These are phyloP conservation scores for Candida nemodendra DNA, from an alignment of 805 yeast species.

Conservation along the genomic window DNA sequence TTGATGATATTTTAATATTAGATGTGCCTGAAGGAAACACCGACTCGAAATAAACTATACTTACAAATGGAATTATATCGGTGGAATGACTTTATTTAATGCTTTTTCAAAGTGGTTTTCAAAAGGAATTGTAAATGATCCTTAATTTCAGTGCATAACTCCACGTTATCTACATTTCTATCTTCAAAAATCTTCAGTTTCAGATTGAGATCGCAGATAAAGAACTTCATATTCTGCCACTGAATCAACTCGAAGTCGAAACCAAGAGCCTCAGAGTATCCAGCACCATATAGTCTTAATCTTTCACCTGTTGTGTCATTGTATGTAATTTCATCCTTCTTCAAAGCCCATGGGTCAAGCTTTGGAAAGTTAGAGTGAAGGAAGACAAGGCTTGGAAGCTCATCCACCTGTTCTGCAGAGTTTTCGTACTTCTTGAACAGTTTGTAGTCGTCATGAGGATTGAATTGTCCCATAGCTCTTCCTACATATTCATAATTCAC, in stretches of 20 bases:
- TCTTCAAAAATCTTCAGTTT: constrained; percentile 44
- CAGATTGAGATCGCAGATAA: constrained; percentile 51
- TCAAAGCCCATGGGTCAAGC: constrained; percentile 58
- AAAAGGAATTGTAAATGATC: constrained; percentile 43
- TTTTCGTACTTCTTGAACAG: constrained; percentile 28
- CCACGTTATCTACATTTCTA: constrained; percentile 32
- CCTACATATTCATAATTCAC: constrained; percentile 50
- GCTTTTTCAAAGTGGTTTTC: no score
- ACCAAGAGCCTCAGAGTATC: constrained; percentile 49
- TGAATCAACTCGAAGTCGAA: constrained; percentile 58
- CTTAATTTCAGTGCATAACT: constrained; percentile 49
- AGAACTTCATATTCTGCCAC: constrained; percentile 56
- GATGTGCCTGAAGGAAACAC: no score
- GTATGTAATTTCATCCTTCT: constrained; percentile 39
- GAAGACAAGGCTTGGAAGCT: constrained; percentile 42
- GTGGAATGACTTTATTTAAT: no score
- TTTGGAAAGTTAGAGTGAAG: constrained; percentile 70
- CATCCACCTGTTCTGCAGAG: constrained; percentile 15
- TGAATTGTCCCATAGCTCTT: constrained; percentile 74
- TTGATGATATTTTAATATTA: no score
- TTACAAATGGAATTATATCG: no score
- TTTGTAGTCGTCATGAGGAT: constrained; percentile 60
- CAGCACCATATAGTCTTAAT: constrained; percentile 58
- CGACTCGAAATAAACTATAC: no score
- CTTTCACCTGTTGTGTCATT: constrained; percentile 43